Conservation (phyloP, 2,329 filamentous ascomycete species). For the Phyllosticta paracitricarpa region DNA sequence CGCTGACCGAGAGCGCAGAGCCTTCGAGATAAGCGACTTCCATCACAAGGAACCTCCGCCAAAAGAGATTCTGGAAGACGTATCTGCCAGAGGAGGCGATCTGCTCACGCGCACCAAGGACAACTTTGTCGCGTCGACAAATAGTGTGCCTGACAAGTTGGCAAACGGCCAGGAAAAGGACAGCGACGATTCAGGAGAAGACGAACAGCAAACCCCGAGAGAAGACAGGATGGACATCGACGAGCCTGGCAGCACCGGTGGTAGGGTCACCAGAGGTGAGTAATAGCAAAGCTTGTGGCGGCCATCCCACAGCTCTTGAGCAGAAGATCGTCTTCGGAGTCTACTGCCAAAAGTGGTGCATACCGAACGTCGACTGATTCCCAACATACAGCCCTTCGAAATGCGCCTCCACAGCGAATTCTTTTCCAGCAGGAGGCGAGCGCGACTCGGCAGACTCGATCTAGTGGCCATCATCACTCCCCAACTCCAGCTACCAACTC, state of each 20-base stretch:
- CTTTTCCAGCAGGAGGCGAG: slow-evolving; percentile 76
- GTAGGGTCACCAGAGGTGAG: slow-evolving; percentile 28
- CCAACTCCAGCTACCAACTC: slow-evolving; percentile 28
- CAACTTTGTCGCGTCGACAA: slow-evolving; percentile 52
- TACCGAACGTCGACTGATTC: neutral
- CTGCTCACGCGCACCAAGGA: slow-evolving; percentile 71
- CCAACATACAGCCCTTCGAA: slow-evolving; percentile 49
- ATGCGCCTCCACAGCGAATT: slow-evolving; percentile 75
- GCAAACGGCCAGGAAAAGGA: slow-evolving; percentile 47
- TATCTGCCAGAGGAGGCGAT: slow-evolving; percentile 68
- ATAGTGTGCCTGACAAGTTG: slow-evolving; percentile 36
- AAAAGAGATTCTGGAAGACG: slow-evolving; percentile 75
- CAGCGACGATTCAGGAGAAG: slow-evolving; percentile 35
- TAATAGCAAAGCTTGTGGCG: neutral
- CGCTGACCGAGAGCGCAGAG: slow-evolving; percentile 31
- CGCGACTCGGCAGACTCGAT: slow-evolving; percentile 51
- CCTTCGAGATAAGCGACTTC: slow-evolving; percentile 72
- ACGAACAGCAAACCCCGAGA: slow-evolving; percentile 37
- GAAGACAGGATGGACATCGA: slow-evolving; percentile 40
- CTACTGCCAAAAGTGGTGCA: neutral
- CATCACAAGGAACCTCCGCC: slow-evolving; percentile 75
- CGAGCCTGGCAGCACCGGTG: slow-evolving; percentile 35
- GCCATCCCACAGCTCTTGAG: neutral
- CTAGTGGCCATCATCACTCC: slow-evolving; percentile 36
- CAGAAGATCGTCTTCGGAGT: neutral